Evolutionary conservation across 441 rosid genomes (phyloP).

Genomic region (Adansonia gregorii): DNA sequence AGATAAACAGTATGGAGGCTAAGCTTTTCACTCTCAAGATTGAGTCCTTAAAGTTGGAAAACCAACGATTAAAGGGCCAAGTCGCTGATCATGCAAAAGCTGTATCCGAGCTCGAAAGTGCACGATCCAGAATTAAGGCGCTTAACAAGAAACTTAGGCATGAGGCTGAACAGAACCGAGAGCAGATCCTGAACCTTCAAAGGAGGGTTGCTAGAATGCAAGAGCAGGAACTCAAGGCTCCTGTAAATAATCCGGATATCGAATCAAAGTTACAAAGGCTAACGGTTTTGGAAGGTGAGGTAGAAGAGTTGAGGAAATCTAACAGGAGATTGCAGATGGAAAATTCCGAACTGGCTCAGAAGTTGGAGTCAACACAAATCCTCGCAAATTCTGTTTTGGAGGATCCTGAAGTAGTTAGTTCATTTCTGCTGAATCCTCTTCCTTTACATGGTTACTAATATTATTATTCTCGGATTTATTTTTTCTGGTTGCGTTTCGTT

Average conservation of each 20-base stretch:
- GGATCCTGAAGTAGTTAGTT: constrained; percentile 54
- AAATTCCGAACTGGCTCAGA: constrained; percentile 59
- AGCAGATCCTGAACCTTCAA: constrained; percentile 65
- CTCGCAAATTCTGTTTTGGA: constrained; percentile 61
- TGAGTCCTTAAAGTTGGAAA: constrained; percentile 67
- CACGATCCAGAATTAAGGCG: constrained; percentile 55
- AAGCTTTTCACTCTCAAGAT: constrained; percentile 73
- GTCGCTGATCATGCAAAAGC: constrained; percentile 52
- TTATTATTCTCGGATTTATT: constrained; percentile 15
- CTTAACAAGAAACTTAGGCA: constrained; percentile 64
- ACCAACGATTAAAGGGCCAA: constrained; percentile 61
- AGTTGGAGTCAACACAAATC: constrained; percentile 64
- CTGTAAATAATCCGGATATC: constrained; percentile 37
- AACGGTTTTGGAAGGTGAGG: constrained; percentile 64
- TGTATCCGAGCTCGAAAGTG: constrained; percentile 57
- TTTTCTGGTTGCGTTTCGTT: constrained; percentile 17
- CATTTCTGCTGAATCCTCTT: neutral
- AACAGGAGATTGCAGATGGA: constrained; percentile 63
- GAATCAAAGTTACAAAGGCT: constrained; percentile 54
- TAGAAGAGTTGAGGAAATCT: constrained; percentile 61
- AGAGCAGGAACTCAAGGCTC: constrained; percentile 54
- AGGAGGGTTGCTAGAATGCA: constrained; percentile 63
- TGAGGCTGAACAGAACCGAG: constrained; percentile 71
- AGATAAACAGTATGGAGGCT: constrained; percentile 69
- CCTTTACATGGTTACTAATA: neutral